Base-by-base conservation (phyloP, 768 basidiomycete species). In the Collybia sp. region DNA sequence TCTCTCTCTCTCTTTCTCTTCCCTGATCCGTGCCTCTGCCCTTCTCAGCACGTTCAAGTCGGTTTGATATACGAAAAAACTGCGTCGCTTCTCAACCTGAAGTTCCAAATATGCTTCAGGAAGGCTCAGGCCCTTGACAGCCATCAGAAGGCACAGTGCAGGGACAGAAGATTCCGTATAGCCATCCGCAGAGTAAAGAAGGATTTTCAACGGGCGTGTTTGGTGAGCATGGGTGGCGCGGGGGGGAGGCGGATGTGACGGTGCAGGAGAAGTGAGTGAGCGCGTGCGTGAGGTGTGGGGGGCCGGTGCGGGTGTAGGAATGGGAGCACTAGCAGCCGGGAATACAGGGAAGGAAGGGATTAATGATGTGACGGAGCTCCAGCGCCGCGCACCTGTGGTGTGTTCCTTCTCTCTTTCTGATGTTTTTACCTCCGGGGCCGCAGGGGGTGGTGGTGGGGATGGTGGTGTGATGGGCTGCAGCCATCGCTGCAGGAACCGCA, bases 101-200 rank as follows among this genome's bases (percentile, higher is more conserved):
- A 98, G 76, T 60, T 92, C 85, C 30, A 97, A 71, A 68, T 95
- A 97, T 6, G 93, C 95, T 60, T 94, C 91, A 8, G 93, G 90
- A 6, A 96, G 76, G 41, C 72, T 66, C 31, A 87, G 66, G 15
- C 70, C 68, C 46, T 77, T 79, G 43, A 83, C 67, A 18, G 79
- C 80, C 93, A 98, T 97, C 51, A 96, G 70, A 42, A 95, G 78
- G 52, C 82, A 81, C 44, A 97, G 72, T 16, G 93, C 93, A 43
- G 92, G 82, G 5, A 94, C 82, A 18, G 86, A 88, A 9, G 89
- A 88, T 64, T 97, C 94, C 17, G 95, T 97, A 69, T 95, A 93
- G 41, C 90, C 92, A 61, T 94, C 92, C 13, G 84, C 77, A 13
- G 85, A 87, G 63, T 91, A 88, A 20, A 93, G 62, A 50, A 93